Base-by-base conservation (phyloP, 768 basidiomycete species). In the Termitomyces sp. region DNA sequence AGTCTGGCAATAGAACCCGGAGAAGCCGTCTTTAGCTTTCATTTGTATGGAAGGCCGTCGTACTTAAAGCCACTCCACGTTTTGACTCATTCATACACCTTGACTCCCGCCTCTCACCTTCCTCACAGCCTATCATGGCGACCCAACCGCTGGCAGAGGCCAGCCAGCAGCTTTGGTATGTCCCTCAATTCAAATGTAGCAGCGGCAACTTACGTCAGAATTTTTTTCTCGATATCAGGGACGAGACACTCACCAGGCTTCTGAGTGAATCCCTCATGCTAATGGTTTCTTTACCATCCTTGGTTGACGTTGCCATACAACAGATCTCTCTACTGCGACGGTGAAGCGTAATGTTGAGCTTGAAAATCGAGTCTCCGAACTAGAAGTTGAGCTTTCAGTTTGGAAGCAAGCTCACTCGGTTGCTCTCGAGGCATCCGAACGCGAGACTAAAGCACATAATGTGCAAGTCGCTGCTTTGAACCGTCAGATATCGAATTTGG, bases 331-430 rank as follows among this genome's bases (percentile, higher is more conserved):
- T 44, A 78, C 79, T 42, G 77, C 79, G 50, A 91, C 89, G 15
- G 70, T 89, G 66, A 82, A 85, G 67, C 81, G 83, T 50, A 89
- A 90, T 68, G 70, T 76, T 49, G 84, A 85, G 64, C 78, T 92
- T 20, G 87, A 90, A 74, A 79, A 76, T 53, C 82, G 86, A 60
- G 81, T 91, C 52, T 76, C 81, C 38, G 88, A 89, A 65, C 79
- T 91, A 46, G 88, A 91, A 70, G 75, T 84, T 45, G 89, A 92
- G 73, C 75, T 90, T 32, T 75, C 78, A 20, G 82, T 88, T 28
- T 89, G 87, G 87, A 89, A 88, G 72, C 83, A 84, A 67, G 89
- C 88, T 24, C 88, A 89, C 69, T 75, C 86, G 16, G 79, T 79
- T 49, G 82, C 82, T 32, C 74, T 87, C 55, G 88, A 90, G 63